A percentile compares a stretch with the other conserved stretches of the same genome.
phyloP scores from a whole-genome alignment of 2,329 filamentous ascomycete genomes.

The Huntiella abstrusa region DNA sequence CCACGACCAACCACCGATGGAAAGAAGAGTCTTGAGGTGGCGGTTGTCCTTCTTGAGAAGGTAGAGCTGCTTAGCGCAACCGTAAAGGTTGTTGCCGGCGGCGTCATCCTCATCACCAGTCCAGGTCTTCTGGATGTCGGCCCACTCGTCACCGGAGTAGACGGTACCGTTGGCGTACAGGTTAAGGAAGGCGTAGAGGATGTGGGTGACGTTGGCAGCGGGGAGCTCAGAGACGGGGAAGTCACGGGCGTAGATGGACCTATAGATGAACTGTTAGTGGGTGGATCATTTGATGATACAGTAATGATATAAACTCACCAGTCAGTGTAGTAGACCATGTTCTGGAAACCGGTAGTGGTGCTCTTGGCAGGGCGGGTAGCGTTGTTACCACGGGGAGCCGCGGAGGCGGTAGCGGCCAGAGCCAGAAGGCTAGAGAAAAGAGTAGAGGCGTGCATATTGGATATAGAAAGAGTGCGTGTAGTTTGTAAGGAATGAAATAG shows the following conservation, averaged over 20 bases:
- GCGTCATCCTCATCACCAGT: slow-evolving; percentile 17
- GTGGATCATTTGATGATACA: neutral
- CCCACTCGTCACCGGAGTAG: slow-evolving; percentile 47
- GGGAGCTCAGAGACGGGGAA: slow-evolving; percentile 56
- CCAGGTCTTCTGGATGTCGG: slow-evolving; percentile 58
- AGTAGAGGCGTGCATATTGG: slow-evolving; percentile 3
- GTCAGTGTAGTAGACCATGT: slow-evolving; percentile 11
- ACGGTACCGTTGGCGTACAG: slow-evolving; percentile 53
- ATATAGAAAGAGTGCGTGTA: neutral
- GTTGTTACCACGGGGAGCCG: neutral
- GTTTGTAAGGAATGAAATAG: neutral
- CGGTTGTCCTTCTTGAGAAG: slow-evolving; percentile 61
- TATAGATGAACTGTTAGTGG: slow-evolving; percentile 13
- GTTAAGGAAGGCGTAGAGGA: slow-evolving; percentile 71
- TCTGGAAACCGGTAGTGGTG: slow-evolving; percentile 1
- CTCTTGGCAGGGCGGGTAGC: neutral
- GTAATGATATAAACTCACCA: slow-evolving; percentile 4
- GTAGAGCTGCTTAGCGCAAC: slow-evolving; percentile 63
- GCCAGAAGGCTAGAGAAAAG: slow-evolving; percentile 7
- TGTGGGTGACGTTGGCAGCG: slow-evolving; percentile 50
- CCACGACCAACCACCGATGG: slow-evolving; percentile 75
- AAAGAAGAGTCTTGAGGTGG: slow-evolving; percentile 58
- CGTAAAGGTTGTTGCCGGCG: slow-evolving; percentile 58
- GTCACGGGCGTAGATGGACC: slow-evolving; percentile 58
- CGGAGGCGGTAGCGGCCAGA: neutral